Evolutionary conservation across 1,284 basidiomycete species (phyloP), one percentile per base, ranked within the genome.

Genomic region (Agaricales sp.): DNA sequence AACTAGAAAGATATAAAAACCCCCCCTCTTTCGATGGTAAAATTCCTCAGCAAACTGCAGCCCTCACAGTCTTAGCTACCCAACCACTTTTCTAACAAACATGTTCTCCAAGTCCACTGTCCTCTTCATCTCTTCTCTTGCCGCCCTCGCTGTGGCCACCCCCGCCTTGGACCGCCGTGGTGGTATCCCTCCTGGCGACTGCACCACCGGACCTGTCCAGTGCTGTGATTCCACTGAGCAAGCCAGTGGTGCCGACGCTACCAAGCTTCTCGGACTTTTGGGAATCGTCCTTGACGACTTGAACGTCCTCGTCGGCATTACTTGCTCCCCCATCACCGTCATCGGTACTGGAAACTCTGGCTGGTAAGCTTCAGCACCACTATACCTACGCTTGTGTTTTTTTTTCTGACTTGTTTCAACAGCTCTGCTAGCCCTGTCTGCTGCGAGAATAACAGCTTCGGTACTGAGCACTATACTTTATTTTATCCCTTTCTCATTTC

Each of bases 91-190:
- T 41, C 16, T 18, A 30, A 6, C 16, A 20, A 58, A 26, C 52
- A 61, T 61, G 58, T 58, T 56, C 47, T 61, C 60, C 58, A 60
- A 63, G 47, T 51, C 55, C 51, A 43, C 55, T 49, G 53, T 56
- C 41, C 53, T 56, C 51, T 38, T 57, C 54, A 51, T 54, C 49
- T 47, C 52, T 51, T 49, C 55, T 49, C 52, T 59, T 46, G 55
- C 54, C 43, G 55, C 54, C 52, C 55, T 60, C 55, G 62, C 57
- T 50, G 60, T 51, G 47, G 60, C 58, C 56, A 55, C 55, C 14
- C 48, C 50, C 44, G 45, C 55, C 47, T 13, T 22, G 14, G 6
- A 21, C 18, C 14, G 22, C 18, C 51, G 51, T 35, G 25, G 43
- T 3, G 38, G 30, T 14, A 37, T 49, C 18, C 43, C 50, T 20